Evolutionary conservation across 768 basidiomycete genomes (phyloP).

Genomic region (Paxillus involutus): DNA sequence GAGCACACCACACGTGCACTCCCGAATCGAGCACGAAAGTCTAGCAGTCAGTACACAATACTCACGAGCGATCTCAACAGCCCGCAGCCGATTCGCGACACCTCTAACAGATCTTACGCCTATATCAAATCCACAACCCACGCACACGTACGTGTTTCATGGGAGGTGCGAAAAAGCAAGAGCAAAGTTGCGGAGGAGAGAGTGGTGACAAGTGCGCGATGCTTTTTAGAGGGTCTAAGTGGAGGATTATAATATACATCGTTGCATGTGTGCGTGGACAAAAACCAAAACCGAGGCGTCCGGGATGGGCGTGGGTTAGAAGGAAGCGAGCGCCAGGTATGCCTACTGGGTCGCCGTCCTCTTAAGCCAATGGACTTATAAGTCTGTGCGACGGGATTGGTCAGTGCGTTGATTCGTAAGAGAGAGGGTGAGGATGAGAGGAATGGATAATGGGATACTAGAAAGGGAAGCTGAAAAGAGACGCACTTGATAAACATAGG

Average conservation of each 20-base stretch:
- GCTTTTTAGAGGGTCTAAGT: conserved; percentile 8
- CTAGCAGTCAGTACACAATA: too few relatives aligned
- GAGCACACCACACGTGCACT: too few relatives aligned
- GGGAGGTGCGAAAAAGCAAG: background rate
- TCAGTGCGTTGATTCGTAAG: background rate
- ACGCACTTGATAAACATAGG: conserved; percentile 94
- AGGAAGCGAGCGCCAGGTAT: background rate
- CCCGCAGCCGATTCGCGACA: too few relatives aligned
- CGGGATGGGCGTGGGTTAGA: background rate
- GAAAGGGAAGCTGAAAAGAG: background rate
- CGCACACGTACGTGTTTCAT: background rate
- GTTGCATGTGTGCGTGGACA: conserved; percentile 13
- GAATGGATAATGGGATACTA: background rate
- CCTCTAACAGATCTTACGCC: too few relatives aligned
- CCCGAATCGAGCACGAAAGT: too few relatives aligned
- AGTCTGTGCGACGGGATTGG: conserved; percentile 49
- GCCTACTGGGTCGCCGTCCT: background rate
- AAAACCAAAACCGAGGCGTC: conserved; percentile 1
- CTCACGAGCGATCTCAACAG: too few relatives aligned
- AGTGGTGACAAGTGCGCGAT: background rate
- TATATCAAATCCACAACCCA: background rate
- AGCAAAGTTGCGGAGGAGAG: background rate
- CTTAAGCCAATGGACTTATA: conserved; percentile 89
- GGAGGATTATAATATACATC: conserved; percentile 29
- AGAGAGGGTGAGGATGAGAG: background rate